Conservation (phyloP, 2,329 filamentous ascomycete genomes). For the Colletotrichum magnum region DNA sequence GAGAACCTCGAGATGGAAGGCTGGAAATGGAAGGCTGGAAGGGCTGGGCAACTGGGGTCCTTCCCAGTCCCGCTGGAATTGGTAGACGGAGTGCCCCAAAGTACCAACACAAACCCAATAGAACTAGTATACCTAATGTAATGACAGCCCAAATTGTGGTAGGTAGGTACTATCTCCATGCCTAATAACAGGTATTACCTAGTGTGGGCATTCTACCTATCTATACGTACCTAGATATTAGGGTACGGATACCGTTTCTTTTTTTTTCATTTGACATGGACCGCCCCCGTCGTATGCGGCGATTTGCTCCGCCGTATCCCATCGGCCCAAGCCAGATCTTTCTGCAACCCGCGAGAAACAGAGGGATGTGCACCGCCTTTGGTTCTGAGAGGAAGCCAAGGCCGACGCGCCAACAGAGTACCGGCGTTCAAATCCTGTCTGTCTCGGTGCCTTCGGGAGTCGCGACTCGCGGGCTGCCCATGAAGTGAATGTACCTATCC, state of each 20-base stretch:
- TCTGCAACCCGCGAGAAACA: constrained; percentile 4
- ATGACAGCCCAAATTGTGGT: too few species aligned
- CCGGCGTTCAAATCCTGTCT: neutral
- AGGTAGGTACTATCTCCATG: neutral
- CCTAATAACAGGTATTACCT: too few species aligned
- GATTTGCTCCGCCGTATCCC: neutral
- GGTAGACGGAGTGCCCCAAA: too few species aligned
- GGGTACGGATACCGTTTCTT: neutral
- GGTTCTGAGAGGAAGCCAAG: constrained; percentile 20
- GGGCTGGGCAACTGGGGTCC: too few species aligned
- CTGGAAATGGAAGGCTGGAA: too few species aligned
- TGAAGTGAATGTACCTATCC: constrained; percentile 21
- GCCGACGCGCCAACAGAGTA: constrained; percentile 4
- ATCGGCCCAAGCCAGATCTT: neutral
- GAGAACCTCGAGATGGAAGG: too few species aligned
- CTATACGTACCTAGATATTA: too few species aligned
- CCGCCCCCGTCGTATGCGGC: constrained; percentile 32
- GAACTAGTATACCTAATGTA: too few species aligned
- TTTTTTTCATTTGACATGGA: constrained; percentile 19
- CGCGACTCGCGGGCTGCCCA: neutral
- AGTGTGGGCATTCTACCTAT: too few species aligned
- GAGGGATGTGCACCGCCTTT: constrained; percentile 4
- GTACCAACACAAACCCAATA: too few species aligned
- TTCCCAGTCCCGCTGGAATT: too few species aligned
- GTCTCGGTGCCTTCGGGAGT: constrained; percentile 11